Evolutionary conservation across 1,284 basidiomycete genomes (phyloP), one percentile per base, ranked within the genome.

Genomic region (Pyrrhoderma noxium): DNA sequence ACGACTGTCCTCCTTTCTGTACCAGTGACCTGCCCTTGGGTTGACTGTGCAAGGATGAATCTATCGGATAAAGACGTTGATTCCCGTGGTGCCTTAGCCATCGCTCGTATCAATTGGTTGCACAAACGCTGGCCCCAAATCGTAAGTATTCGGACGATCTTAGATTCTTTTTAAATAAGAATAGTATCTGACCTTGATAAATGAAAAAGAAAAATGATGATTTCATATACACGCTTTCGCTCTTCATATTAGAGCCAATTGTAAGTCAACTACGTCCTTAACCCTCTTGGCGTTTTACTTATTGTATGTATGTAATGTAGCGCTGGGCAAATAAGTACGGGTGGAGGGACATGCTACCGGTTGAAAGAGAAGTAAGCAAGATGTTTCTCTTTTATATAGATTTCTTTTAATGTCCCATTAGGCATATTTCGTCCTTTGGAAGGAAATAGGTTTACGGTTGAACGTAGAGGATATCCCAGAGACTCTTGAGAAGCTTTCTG

Each of bases 71-170:
- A 51, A 19, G 45, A 54, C 2, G 50, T 51, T 11, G 73, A 75
- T 53, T 70, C 73, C 4, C 62, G 74, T 11, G 68, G 68, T 3
- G 68, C 65, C 54, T 67, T 77, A 38, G 71, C 74, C 3, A 56
- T 76, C 1, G 72, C 75, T 0, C 65, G 74, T 14, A 61, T 65
- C 1, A 77, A 76, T 53, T 75, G 69, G 64, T 56, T 77, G 5
- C 75, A 77, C 65, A 65, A 67, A 0, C 65, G 66, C 31, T 73
- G 73, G 47, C 52, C 52, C 8, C 38, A 22, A 14, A 53, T 53
- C 18, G 51, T 53, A 18, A 41, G 45, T 35, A n/a, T 14, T 42
- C 38, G n/a, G n/a, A n/a, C n/a, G n/a, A n/a, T n/a, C n/a, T n/a
- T n/a, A n/a, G n/a, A n/a, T 73, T 75, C 54, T 22, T 68, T 47